Evolutionary conservation across 1,284 basidiomycete species (phyloP).

Genomic region (Cutaneotrichosporon sp.): DNA sequence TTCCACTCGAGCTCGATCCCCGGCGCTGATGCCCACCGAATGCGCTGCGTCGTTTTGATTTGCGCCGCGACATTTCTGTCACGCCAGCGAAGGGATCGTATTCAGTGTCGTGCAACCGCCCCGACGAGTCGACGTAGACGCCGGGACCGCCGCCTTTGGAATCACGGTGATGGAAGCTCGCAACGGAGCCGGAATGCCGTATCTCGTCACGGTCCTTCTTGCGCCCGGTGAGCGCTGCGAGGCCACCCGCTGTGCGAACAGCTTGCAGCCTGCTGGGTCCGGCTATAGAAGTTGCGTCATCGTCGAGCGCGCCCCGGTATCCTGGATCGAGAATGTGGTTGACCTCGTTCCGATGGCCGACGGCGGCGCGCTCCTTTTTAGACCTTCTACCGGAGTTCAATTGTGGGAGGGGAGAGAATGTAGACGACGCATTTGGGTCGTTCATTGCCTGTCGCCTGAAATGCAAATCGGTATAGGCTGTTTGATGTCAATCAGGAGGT

Average conservation of each 20-base stretch:
- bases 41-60: slow-evolving; percentile 36
- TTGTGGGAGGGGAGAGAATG: slow-evolving; percentile 36
- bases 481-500: background rate
- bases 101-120: slow-evolving; percentile 46
- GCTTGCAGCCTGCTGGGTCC: slow-evolving; percentile 28
- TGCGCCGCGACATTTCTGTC: slow-evolving; percentile 35
- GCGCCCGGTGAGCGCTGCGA: slow-evolving; percentile 17
- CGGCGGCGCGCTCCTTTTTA: slow-evolving; percentile 30
- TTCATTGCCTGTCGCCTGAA: slow-evolving; percentile 32
- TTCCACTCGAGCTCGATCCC: slow-evolving; percentile 16
- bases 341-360: slow-evolving; percentile 39
- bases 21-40: slow-evolving; percentile 36
- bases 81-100: slow-evolving; percentile 47
- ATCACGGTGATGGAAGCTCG: slow-evolving; percentile 8
- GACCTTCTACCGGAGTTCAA: slow-evolving; percentile 33
- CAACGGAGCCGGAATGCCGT: slow-evolving; percentile 7
- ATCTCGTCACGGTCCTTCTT: slow-evolving; percentile 16
- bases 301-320: slow-evolving; percentile 28
- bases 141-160: slow-evolving; percentile 12
- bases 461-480: slow-evolving; percentile 33
- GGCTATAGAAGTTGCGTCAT: slow-evolving; percentile 24
- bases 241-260: slow-evolving; percentile 31
- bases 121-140: slow-evolving; percentile 43
- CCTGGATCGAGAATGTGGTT: slow-evolving; percentile 44
- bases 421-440: slow-evolving; percentile 35